Percentiles rank a stretch among this genome's conserved stretches.
Evolutionary conservation across 768 basidiomycete species (phyloP).

Genomic region (Calvatia gigantea): DNA sequence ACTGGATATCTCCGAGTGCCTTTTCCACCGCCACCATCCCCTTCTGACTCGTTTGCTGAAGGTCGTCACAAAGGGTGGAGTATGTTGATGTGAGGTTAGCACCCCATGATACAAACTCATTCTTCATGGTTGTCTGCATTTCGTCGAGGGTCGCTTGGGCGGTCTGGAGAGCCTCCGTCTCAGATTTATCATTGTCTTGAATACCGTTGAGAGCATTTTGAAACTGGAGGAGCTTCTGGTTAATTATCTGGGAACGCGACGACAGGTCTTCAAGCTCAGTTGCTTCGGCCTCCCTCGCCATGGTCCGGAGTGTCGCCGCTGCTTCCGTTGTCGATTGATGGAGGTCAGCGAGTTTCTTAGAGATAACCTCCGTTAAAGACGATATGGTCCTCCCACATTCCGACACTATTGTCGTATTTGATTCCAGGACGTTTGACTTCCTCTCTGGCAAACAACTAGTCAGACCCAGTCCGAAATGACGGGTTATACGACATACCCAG

Average conservation of each 20-base stretch:
- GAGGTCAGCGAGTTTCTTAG: slow-evolving; percentile 59
- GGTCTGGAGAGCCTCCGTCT: slow-evolving; percentile 46
- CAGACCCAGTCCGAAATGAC: neutral
- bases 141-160: slow-evolving; percentile 50
- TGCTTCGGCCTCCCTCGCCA: slow-evolving; percentile 1
- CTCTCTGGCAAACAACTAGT: slow-evolving; percentile 52
- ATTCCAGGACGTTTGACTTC: slow-evolving; percentile 56
- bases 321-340: slow-evolving; percentile 51
- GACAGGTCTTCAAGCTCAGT: slow-evolving; percentile 55
- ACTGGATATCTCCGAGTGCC: slow-evolving; percentile 54
- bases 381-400: slow-evolving; percentile 59
- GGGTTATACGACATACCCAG: slow-evolving; percentile 52
- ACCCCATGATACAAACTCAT: slow-evolving; percentile 53
- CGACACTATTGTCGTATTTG: slow-evolving; percentile 64
- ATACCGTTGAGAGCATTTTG: slow-evolving; percentile 51
- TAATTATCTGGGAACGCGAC: slow-evolving; percentile 49
- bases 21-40: slow-evolving; percentile 53
- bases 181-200: slow-evolving; percentile 50
- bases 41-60: slow-evolving; percentile 38
- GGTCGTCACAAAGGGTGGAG: slow-evolving; percentile 42
- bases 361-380: slow-evolving; percentile 48
- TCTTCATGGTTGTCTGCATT: slow-evolving; percentile 43
- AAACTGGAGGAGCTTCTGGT: slow-evolving; percentile 53
- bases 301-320: slow-evolving; percentile 43
- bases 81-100: slow-evolving; percentile 45